Evolutionary conservation across 2,329 filamentous ascomycete genomes (phyloP), one percentile per base, ranked within the genome.

Genomic region (Phaeoacremonium minimum): DNA sequence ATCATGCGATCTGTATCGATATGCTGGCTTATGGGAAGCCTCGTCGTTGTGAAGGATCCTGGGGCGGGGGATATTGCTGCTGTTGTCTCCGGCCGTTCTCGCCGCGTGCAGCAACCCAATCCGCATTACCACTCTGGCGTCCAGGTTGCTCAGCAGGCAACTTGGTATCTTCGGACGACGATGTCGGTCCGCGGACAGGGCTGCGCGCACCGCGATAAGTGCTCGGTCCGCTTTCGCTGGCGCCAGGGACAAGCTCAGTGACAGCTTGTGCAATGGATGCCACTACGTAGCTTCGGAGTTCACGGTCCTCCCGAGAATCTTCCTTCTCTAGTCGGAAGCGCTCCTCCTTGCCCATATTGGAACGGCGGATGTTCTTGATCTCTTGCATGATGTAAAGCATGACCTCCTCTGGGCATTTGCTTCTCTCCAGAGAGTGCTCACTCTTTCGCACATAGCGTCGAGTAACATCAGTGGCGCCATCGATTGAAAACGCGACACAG

Each of bases 401-500:
- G 6, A 95, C 91, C 45, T 93, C 86, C 60, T 98, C 93, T 0
- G 91, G 80, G 48, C 86, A 90, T 49, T 81, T 78, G 47, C 74
- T 87, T 46, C 93, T 83, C 44, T 86, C 80, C n/a, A 76, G 69
- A 20, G 86, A 83, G 49, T 86, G 75, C 47, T 83, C 80, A 42
- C 69, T 71, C 61, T 87, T 87, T 49, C 85, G 85, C 11, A 84
- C 80, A 42, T 85, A 83, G 49, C 79, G 71, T 28, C 78, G 66
- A 15, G 80, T 83, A 19, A 84, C 77, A 52, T 83, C 78, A 20
- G 78, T 79, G 12, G 77, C 77, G 15, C 80, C 93, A 43, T 98
- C 93, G 39, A 87, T 89, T 11, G 89, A 95, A 58, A 98, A 98
- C 35, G 91, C 93, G 42, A 98, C 83, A 67, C 90, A 96, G 65